Evolutionary conservation across 306 rosid genomes (phyloP).

Genomic region (Carpinus viminea): DNA sequence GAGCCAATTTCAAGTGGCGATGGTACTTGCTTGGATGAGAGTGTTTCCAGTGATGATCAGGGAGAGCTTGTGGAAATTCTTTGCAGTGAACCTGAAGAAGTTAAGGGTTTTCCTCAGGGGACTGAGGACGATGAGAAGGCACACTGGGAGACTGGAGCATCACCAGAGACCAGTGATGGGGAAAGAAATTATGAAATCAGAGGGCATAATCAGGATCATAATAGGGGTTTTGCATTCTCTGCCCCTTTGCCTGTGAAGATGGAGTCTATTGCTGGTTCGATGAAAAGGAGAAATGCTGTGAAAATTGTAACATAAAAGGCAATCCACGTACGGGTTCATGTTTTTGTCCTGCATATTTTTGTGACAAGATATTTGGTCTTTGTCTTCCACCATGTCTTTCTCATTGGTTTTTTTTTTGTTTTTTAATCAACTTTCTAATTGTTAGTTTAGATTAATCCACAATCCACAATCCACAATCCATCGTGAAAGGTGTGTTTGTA

Average conservation of each 20-base stretch:
- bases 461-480: conserved; percentile 14
- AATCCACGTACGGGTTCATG: neutral
- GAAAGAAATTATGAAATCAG: conserved; percentile 40
- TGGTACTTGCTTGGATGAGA: conserved; percentile 47
- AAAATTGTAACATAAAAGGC: conserved; percentile 41
- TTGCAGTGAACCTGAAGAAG: conserved; percentile 50
- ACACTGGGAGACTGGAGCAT: conserved; percentile 31
- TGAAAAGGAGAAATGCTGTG: conserved; percentile 49
- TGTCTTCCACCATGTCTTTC: conserved; percentile 27
- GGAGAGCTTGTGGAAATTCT: conserved; percentile 46
- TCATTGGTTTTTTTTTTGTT: no score
- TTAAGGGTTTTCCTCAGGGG: conserved; percentile 43
- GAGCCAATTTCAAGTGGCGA: conserved; percentile 41
- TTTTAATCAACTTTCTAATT: no score
- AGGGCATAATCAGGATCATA: conserved; percentile 30
- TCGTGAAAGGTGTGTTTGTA: conserved; percentile 18
- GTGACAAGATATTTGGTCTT: conserved; percentile 29
- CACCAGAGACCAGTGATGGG: conserved; percentile 48
- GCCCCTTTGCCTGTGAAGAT: conserved; percentile 82
- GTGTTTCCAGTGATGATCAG: conserved; percentile 64
- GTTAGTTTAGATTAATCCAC: conserved; percentile 20
- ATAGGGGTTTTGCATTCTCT: conserved; percentile 50
- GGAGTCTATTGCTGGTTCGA: conserved; percentile 63
- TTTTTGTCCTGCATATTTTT: conserved; percentile 15
- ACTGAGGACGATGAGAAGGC: conserved; percentile 57